Percentiles rank a stretch among this genome's conserved stretches.
Evolutionary conservation across 257 asterid species (phyloP).

Genomic region (Solanum rostratum): DNA sequence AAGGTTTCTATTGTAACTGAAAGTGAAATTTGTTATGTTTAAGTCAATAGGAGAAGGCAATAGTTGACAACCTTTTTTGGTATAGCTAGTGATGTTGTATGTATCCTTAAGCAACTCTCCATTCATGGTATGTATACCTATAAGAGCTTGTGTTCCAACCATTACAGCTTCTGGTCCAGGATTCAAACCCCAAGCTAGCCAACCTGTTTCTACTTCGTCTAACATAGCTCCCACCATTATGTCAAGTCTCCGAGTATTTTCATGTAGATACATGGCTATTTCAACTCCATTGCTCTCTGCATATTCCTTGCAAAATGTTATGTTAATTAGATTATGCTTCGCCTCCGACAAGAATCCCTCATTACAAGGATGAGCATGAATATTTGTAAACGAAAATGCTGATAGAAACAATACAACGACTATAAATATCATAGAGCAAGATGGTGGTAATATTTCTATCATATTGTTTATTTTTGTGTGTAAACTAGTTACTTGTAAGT

Average conservation of each 20-base stretch:
- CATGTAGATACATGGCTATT: conserved; percentile 33
- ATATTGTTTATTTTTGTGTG: neutral
- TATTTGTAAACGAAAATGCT: neutral
- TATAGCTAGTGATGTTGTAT: conserved; percentile 21
- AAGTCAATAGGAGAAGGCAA: conserved; percentile 18
- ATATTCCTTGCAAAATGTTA: conserved; percentile 19
- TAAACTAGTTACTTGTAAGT: neutral
- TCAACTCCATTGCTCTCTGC: conserved; percentile 19
- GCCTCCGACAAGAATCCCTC: conserved; percentile 10
- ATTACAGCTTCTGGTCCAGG: conserved; percentile 27
- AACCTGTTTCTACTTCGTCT: conserved; percentile 6
- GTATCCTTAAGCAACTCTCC: neutral
- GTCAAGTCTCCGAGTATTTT: conserved; percentile 16
- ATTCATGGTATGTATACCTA: conserved; percentile 27
- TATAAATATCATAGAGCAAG: neutral
- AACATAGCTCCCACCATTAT: conserved; percentile 36
- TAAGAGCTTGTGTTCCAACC: conserved; percentile 51
- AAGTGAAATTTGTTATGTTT: neutral
- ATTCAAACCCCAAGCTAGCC: conserved; percentile 78
- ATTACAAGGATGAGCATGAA: conserved; percentile 18
- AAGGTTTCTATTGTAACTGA: neutral
- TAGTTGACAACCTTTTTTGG: conserved; percentile 34
- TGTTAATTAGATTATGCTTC: neutral
- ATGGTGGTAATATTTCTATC: neutral
- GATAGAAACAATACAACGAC: neutral